Percentiles rank a stretch among this genome's conserved stretches.
Evolutionary conservation across 345 rosid genomes (phyloP).

Genomic region (Cardamine chenopodiifolia): DNA sequence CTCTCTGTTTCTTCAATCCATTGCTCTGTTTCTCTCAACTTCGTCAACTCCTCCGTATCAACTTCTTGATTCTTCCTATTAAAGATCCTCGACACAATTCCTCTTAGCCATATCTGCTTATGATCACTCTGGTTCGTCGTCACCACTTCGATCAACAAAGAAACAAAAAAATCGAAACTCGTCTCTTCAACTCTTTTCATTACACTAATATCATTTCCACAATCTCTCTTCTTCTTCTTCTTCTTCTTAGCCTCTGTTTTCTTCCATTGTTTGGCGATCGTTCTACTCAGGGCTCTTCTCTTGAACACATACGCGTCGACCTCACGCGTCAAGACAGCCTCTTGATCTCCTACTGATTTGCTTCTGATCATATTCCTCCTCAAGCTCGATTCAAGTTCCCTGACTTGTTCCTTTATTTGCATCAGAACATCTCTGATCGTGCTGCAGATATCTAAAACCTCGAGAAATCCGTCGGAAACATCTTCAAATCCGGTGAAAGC

Average conservation of each 20-base stretch:
- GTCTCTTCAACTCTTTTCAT: constrained; percentile 44
- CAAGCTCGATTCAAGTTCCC: constrained; percentile 44
- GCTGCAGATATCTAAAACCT: constrained; percentile 48
- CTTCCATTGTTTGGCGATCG: constrained; percentile 23
- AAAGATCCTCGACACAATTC: constrained; percentile 35
- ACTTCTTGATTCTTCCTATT: constrained; percentile 29
- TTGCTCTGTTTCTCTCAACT: constrained; percentile 43
- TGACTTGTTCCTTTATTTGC: constrained; percentile 40
- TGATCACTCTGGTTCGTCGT: not conserved
- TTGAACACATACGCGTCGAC: constrained; percentile 31
- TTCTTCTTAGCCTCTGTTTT: constrained; percentile 30
- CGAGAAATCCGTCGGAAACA: constrained; percentile 50
- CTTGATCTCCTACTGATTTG: constrained; percentile 25
- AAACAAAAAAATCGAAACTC: constrained; percentile 35
- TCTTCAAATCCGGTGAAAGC: constrained; percentile 40
- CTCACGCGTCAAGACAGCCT: constrained; percentile 27
- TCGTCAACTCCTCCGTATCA: constrained; percentile 33
- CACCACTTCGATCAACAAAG: constrained; percentile 34
- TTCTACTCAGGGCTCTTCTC: constrained; percentile 45
- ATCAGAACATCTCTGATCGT: constrained; percentile 45
- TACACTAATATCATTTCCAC: constrained; percentile 15
- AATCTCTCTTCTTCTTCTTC: constrained; percentile 27
- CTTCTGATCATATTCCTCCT: constrained; percentile 40
- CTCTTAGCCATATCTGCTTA: not conserved
- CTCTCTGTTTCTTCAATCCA: constrained; percentile 47